Conservation (phyloP, 2,329 filamentous ascomycete genomes). For the Fusarium torreyae region DNA sequence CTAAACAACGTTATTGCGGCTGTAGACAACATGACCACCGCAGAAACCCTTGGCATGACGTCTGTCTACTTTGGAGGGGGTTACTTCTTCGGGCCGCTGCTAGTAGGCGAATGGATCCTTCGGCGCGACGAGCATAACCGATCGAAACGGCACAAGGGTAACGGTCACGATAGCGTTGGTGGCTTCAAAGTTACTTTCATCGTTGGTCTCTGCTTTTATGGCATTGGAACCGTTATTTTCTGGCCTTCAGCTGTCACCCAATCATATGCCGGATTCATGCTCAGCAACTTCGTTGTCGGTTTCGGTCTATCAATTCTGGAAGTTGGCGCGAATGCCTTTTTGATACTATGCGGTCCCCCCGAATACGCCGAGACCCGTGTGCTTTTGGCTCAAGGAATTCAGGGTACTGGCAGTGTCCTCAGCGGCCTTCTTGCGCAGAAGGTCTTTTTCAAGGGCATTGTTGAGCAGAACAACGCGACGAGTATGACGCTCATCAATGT, state of each 20-base stretch:
- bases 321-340: conserved; percentile 84
- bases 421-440: conserved; percentile 80
- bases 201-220: conserved; percentile 81
- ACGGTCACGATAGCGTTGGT: conserved; percentile 63
- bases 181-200: conserved; percentile 89
- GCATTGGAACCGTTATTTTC: conserved; percentile 84
- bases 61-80: conserved; percentile 79
- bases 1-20: conserved; percentile 80
- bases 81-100: conserved; percentile 78
- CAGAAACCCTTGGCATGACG: conserved; percentile 77
- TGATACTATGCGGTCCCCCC: conserved; percentile 79
- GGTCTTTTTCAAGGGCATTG: conserved; percentile 78
- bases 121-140: conserved; percentile 75
- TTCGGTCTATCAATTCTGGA: conserved; percentile 84
- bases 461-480: conserved; percentile 50
- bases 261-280: conserved; percentile 84
- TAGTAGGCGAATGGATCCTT: conserved; percentile 79
- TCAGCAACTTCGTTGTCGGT: conserved; percentile 81
- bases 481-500: conserved; percentile 76
- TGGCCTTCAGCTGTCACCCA: conserved; percentile 84
- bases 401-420: conserved; percentile 81
- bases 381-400: conserved; percentile 81
- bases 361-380: conserved; percentile 82
- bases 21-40: conserved; percentile 72
- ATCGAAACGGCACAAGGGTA: conserved; percentile 57